A percentile compares a stretch with the other conserved stretches of the same genome.
These are phyloP conservation scores for Fusarium devonianum DNA, from an alignment of 2,329 filamentous ascomycete species.

Conservation along the genomic window DNA sequence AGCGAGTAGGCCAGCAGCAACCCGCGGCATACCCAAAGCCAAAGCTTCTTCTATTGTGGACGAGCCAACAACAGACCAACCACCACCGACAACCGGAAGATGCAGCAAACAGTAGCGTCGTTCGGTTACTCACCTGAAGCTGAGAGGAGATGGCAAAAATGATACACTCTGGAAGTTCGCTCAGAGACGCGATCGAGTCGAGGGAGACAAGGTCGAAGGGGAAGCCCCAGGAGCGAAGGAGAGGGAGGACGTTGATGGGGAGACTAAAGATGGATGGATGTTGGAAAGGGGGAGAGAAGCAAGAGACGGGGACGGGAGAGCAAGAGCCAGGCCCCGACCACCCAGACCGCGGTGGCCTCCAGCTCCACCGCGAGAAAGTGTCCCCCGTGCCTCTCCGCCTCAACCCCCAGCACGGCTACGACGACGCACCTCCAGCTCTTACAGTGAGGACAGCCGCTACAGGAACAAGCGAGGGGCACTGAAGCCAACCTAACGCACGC, in stretches of 20 bases:
- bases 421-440: conserved; percentile 3
- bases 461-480: conserved; percentile 33
- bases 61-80: conserved; percentile 26
- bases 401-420: conserved; percentile 20
- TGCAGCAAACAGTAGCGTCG: conserved; percentile 4
- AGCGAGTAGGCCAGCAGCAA: conserved; percentile 2
- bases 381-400: not conserved
- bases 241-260: conserved; percentile 34
- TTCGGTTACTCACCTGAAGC: conserved; percentile 31
- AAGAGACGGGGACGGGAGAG: conserved; percentile 23
- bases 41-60: conserved; percentile 13
- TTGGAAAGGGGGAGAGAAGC: conserved; percentile 38
- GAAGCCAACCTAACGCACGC: conserved; percentile 24
- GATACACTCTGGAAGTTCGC: conserved; percentile 27
- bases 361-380: conserved; percentile 23
- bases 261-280: conserved; percentile 35
- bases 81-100: not conserved
- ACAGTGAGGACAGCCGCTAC: conserved; percentile 28
- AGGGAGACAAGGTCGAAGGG: conserved; percentile 32
- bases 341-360: conserved; percentile 9
- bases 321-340: conserved; percentile 20
- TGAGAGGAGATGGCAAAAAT: conserved; percentile 34
- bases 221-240: conserved; percentile 27
- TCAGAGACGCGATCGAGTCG: conserved; percentile 25
- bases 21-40: conserved; percentile 19